A percentile compares a stretch with the other conserved stretches of the same genome.
These are phyloP conservation scores for Tetragonia tetragonoides DNA, from an alignment of 148 eudicot genomes.

Conservation along the genomic window DNA sequence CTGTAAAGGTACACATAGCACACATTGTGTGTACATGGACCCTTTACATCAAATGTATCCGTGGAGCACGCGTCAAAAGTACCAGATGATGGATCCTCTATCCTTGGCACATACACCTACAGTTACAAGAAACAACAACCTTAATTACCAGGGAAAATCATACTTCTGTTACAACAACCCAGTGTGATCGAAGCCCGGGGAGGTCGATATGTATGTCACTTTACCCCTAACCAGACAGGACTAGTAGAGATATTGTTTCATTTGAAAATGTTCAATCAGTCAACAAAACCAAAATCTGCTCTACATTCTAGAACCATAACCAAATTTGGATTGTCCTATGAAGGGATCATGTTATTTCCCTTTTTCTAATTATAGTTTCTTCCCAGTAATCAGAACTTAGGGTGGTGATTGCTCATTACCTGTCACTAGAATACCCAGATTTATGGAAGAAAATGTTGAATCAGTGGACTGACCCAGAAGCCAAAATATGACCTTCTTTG, in stretches of 20 bases:
- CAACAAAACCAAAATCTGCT: too few species aligned
- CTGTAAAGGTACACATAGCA: slow-evolving; percentile 50
- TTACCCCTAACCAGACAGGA: too few species aligned
- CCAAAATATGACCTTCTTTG: neutral
- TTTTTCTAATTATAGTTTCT: too few species aligned
- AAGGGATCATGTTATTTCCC: too few species aligned
- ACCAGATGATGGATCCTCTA: slow-evolving; percentile 46
- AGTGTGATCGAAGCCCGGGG: too few species aligned
- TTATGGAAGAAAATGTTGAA: neutral
- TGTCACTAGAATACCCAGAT: neutral
- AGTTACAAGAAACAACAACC: neutral
- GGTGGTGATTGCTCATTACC: neutral
- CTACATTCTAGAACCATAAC: too few species aligned
- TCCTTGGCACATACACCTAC: slow-evolving; percentile 52
- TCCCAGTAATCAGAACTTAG: too few species aligned
- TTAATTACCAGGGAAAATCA: neutral
- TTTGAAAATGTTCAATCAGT: too few species aligned
- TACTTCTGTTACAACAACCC: too few species aligned
- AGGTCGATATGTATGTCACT: too few species aligned
- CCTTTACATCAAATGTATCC: slow-evolving; percentile 44
- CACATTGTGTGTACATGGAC: slow-evolving; percentile 49
- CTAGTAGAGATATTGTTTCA: too few species aligned
- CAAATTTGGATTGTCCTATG: too few species aligned
- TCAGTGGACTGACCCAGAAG: neutral
- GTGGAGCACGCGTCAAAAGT: slow-evolving; percentile 58